Evolutionary conservation across 2,329 filamentous ascomycete species (phyloP), one percentile per base, ranked within the genome.

Genomic region (Diplocarpon mali): DNA sequence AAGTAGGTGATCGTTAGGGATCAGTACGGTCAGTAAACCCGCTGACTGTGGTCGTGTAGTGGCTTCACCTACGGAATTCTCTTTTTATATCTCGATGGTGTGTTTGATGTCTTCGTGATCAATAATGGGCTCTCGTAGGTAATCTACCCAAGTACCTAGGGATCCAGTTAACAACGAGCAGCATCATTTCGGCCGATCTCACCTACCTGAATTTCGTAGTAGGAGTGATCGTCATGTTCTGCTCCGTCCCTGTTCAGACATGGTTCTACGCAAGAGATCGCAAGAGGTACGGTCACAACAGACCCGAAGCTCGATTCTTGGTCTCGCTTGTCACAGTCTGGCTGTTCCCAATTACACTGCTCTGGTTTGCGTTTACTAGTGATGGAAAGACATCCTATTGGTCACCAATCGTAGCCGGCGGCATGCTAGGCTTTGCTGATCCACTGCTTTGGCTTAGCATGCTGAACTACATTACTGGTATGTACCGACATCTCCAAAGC

Each of bases 121-220:
- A 64, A 67, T 48, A 67, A 67, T 40, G 57, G 59, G 12, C 58
- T 68, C 36, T 64, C 64, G 54, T 63, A 49, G 49, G 59, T 56
- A 13, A 16, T n/a, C 6, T 29, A 37, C 34, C 11, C 11, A 24
- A 14, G 13, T 5, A 34, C 27, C 16, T 17, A 7, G n/a, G 6
- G 6, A 15, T 35, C 7, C 8, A 32, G 44, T 53, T 51, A 56
- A 49, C 28, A 34, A 8, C 7, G 12, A 30, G 14, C 35, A 62
- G 60, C 12, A 62, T 60, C 48, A 61, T 67, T 44, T 52, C 48
- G 7, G 64, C 64, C n/a, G 61, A 65, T 38, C 54, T 67, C 35
- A 67, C 65, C 0, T 66, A 65, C 46, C 62, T 67, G 42, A 68
- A 67, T 45, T 67, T 67, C 48, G 62, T 67, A 45, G 66, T 67